Evolutionary conservation across 257 asterid species (phyloP), one percentile per base, ranked within the genome.

Genomic region (Solanum medicagineum): DNA sequence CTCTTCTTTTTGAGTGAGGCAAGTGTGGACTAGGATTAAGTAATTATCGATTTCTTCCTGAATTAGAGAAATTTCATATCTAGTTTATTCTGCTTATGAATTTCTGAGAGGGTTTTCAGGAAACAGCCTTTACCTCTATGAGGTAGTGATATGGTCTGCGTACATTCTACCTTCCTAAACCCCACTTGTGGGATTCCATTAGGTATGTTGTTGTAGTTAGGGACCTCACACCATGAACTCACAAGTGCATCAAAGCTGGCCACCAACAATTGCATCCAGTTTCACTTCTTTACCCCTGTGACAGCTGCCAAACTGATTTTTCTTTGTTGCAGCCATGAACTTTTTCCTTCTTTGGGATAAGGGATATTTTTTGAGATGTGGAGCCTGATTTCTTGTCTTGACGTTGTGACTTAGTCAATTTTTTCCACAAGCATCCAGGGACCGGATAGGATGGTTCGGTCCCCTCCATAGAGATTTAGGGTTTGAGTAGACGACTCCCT

Each of bases 221-320:
- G 81, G 83, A 70, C 79, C 88, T 20, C 89, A 83, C 83, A 81
- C 90, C 84, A 80, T 40, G 55, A 45, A 81, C 53, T 81, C 66
- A 75, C 74, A 73, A 54, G 70, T 54, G 51, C 44, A 75, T 63
- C 19, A 26, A 62, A 22, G 40, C 17, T 62, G 70, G 40, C 24
- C 40, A 11, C 57, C 57, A 73, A 73, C 56, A 42, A 20, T 42
- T 73, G 13, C 19, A 26, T 26, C 44, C 11, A 14, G 20, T 14
- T 65, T 26, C 44, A 65, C 11, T 65, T 65, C 73, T 29, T 63
- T 65, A 65, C 44, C 73, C 20, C 73, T 65, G 15, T 65, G 44
- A 29, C 71, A 65, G 40, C 71, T 65, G 10, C 44, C 71, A 65
- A 13, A 20, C 80, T 70, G 20, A n/a, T 44, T n/a, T 73, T 2